Evolutionary conservation across 352 stramenopile genomes (phyloP), one percentile per base, ranked within the genome.

Genomic region (Phytophthora aleatoria): DNA sequence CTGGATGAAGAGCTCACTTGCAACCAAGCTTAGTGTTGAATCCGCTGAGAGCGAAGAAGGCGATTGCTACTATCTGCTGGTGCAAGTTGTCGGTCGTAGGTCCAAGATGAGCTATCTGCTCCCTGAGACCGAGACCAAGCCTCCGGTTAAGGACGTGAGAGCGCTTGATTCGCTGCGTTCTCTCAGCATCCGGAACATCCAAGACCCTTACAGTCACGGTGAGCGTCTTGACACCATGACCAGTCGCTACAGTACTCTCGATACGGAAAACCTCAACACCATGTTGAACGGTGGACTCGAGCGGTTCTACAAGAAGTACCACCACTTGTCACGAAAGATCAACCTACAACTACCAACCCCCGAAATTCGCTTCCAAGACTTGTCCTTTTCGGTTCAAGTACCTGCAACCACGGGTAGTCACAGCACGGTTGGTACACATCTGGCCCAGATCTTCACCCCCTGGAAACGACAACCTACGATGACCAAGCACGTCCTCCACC

Each of bases 251-350:
- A 68, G 61, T 16, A 68, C 81, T 16, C 55, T 91, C 49, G 67
- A 81, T 38, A 56, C 78, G 0, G 71, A 69, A 0, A 84, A 87
- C 30, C 60, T 91, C 4, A 75, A 91, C 48, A 64, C 66, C 4
- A 65, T 92, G 66, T 67, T 91, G 24, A 77, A 68, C 2, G 83
- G 83, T 1, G 80, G 83, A 6, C 76, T 91, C 4, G 74, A 89
- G 35, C 70, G 69, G 5, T 66, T 66, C 41, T 66, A 66, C 50
- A 66, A 66, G 58, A 66, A 66, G 43, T 66, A 60, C 58, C 36
- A 59, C 31, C 38, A 66, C 15, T 20, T 66, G 39, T 66, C 58
- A 0, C 58, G 41, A 13, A 66, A 66, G 50, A 50, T 60, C 50
- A 59, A 66, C 41, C 47, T 69, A 26, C 61, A 56, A 3, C 27